These are phyloP conservation scores for Citrus sp. DNA, from an alignment of 345 rosid genomes.

Conservation along the genomic window DNA sequence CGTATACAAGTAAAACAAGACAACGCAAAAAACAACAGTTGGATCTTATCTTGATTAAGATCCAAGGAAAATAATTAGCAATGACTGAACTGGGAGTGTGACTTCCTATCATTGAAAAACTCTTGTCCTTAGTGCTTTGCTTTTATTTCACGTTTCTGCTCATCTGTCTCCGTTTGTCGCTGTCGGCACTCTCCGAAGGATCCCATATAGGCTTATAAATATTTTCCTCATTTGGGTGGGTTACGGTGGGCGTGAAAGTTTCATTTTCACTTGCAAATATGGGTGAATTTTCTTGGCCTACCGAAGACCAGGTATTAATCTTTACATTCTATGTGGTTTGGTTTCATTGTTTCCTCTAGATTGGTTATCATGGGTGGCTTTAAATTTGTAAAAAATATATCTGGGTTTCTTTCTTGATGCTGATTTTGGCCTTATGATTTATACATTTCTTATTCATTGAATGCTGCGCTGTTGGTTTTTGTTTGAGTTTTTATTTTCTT, in stretches of 20 bases:
- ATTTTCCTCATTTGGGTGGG: neutral
- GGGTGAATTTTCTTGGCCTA: slow-evolving; percentile 22
- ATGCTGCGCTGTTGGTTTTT: neutral
- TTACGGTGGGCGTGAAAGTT: neutral
- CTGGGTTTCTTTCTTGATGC: neutral
- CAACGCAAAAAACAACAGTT: neutral
- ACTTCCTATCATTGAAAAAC: neutral
- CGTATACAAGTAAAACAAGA: too few species aligned
- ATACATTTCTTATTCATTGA: neutral
- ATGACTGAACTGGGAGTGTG: neutral
- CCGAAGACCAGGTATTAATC: slow-evolving; percentile 17
- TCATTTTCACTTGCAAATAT: neutral
- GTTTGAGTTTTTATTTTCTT: neutral
- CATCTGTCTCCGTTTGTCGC: neutral
- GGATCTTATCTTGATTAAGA: neutral
- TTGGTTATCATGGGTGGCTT: neutral
- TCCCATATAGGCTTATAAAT: neutral
- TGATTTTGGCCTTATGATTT: neutral
- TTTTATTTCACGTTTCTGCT: neutral
- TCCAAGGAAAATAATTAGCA: neutral
- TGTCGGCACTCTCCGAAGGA: too few species aligned
- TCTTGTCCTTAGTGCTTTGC: neutral
- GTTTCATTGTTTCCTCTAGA: neutral
- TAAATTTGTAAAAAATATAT: neutral
- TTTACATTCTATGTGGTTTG: neutral